These are phyloP conservation scores for Yamadazyma conglobata DNA, from an alignment of 1,139 yeast species.

Conservation along the genomic window DNA sequence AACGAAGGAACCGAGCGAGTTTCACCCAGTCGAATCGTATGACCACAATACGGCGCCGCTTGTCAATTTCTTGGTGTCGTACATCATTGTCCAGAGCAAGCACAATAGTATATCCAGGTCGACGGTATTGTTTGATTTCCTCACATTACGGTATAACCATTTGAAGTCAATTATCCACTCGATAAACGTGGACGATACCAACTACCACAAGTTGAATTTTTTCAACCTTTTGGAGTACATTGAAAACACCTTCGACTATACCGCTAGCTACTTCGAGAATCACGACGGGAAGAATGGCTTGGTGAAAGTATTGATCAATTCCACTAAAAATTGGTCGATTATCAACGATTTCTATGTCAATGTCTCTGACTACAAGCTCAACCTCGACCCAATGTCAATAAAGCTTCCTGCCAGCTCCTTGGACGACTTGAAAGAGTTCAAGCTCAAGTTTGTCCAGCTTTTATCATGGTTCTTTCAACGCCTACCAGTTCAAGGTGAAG, in stretches of 20 bases:
- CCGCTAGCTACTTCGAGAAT: conserved; percentile 22
- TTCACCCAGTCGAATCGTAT: conserved; percentile 5
- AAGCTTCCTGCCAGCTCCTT: conserved; percentile 10
- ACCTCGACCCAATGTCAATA: conserved; percentile 9
- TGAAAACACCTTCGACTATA: conserved; percentile 34
- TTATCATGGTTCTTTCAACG: conserved; percentile 8
- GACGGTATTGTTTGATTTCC: conserved; percentile 21
- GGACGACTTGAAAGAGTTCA: conserved; percentile 11
- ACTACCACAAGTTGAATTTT: conserved; percentile 20
- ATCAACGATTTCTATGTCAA: conserved; percentile 28
- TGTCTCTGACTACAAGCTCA: conserved; percentile 15
- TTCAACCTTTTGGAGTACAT: conserved; percentile 27
- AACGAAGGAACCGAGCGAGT: conserved; percentile 4
- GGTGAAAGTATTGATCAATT: conserved; percentile 16
- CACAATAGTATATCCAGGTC: conserved; percentile 14
- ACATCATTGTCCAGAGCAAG: conserved; percentile 25
- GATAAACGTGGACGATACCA: conserved; percentile 1
- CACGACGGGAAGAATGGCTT: conserved; percentile 19
- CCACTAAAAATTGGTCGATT: conserved; percentile 26
- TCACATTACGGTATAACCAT: conserved; percentile 23
- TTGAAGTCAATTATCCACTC: conserved; percentile 16
- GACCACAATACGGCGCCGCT: conserved; percentile 22
- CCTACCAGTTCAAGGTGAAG: conserved; percentile 2
- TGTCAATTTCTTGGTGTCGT: conserved; percentile 33
- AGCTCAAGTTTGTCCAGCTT: conserved; percentile 8